These are phyloP conservation scores for Lagenidium giganteum DNA, from an alignment of 352 stramenopile genomes.

Conservation along the genomic window DNA sequence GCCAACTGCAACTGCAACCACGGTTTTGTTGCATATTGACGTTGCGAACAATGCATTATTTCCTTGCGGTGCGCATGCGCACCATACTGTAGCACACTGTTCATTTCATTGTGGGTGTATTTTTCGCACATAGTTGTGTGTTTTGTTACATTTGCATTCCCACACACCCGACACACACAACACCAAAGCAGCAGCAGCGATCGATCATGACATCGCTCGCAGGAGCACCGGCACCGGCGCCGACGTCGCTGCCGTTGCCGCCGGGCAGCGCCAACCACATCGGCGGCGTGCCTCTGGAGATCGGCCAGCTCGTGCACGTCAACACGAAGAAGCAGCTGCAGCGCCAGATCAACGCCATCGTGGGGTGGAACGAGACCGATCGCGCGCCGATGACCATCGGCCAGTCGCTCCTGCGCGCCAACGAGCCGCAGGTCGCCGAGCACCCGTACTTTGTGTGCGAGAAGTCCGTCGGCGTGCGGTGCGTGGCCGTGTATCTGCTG, in stretches of 20 bases:
- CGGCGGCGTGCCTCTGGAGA: conserved; percentile 42
- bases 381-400: conserved; percentile 68
- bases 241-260: conserved; percentile 3
- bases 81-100: no score
- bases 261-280: conserved; percentile 3
- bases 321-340: conserved; percentile 78
- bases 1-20: no score
- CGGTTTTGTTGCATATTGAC: no score
- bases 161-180: no score
- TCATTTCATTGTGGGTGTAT: no score
- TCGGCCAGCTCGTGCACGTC: conserved; percentile 58
- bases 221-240: not conserved
- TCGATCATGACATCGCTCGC: no score
- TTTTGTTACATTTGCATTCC: no score
- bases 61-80: no score
- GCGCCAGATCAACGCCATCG: conserved; percentile 75
- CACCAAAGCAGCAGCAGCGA: no score
- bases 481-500: no score
- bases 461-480: conserved; percentile 66
- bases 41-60: no score
- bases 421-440: conserved; percentile 71
- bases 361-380: conserved; percentile 76
- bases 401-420: conserved; percentile 63
- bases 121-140: no score
- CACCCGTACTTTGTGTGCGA: conserved; percentile 86